Base-by-base conservation (phyloP, 2,329 filamentous ascomycete species). In the Epichloe aotearoae region DNA sequence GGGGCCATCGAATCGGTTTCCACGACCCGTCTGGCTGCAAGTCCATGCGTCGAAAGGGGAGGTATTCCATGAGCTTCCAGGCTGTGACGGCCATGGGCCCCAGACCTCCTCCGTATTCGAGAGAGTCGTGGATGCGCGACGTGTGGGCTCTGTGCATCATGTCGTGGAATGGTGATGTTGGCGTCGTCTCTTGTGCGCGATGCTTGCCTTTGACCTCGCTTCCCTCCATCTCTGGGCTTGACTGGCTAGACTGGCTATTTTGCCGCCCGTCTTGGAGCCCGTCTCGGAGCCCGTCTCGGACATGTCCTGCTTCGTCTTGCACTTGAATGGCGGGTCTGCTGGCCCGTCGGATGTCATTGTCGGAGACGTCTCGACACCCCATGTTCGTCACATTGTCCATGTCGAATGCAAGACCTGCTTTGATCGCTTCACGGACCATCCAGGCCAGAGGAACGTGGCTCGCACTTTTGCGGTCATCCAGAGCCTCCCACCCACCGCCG, bases 21-120 rank as follows among this genome's bases (percentile, higher is more conserved):
- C 88, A 93, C 0, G 79, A 80, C 0, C 85, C 85, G 54, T 90
- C 83, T 0, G 70, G 53, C 54, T 81, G 80, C 7, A 91, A 69
- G 57, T 91, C 87, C 84, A 93, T 90, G 23, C 87, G 74, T 1
- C 84, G 76, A 67, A 91, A 90, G 0, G 87, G 87, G 23, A 91
- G 70, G 62, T 84, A 89, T 60, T 91, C 87, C 86, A 91, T 87
- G 20, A 87, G 63, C 37, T 81, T 84, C 86, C 86, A 91, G 2
- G 74, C 75, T 0, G 83, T 57, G 0, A 88, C 84, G 0, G 80
- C 77, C 4, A 69, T 50, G 23, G 56, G 54, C 0, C 73, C 64
- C 4, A 85, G 69, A 0, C 85, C 85, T 12, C 78, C 75, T 12
- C 74, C 72, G 58, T 80, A 87, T 46, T 75, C 68, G 0, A 90